phyloP scores from a whole-genome alignment of 2,329 filamentous ascomycete species.

The Paecilomyces variotii region DNA sequence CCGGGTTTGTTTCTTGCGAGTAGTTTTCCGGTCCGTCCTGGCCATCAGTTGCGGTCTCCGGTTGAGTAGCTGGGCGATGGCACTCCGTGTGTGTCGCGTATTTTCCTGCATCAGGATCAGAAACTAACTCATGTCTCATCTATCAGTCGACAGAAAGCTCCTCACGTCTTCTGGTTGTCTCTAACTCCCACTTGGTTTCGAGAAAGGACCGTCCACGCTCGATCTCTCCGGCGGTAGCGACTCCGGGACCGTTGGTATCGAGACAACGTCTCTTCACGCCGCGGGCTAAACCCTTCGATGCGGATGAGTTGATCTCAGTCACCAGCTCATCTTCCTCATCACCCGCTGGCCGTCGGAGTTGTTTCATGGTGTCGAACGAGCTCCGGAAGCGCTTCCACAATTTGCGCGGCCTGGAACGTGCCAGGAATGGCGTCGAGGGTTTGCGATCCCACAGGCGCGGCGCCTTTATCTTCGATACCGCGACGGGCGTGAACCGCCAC shows the following conservation, averaged over 20 bases:
- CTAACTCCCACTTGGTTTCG: conserved; percentile 35
- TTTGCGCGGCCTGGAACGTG: conserved; percentile 34
- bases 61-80: neutral
- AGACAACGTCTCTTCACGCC: conserved; percentile 31
- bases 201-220: conserved; percentile 27
- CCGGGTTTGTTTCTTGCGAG: neutral
- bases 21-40: neutral
- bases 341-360: conserved; percentile 9
- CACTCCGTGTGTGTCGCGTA: neutral
- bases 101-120: conserved; percentile 1
- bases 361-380: conserved; percentile 27
- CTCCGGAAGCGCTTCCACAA: conserved; percentile 39
- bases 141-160: neutral
- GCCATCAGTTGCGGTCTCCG: neutral
- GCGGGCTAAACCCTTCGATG: conserved; percentile 19
- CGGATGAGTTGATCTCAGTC: conserved; percentile 26
- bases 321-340: conserved; percentile 15
- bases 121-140: conserved; percentile 7
- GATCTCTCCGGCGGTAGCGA: conserved; percentile 4
- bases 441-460: conserved; percentile 40
- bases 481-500: conserved; percentile 36
- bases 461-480: conserved; percentile 18
- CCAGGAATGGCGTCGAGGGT: conserved; percentile 32
- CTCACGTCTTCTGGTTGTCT: conserved; percentile 24
- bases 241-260: conserved; percentile 6